Base-by-base conservation (phyloP, 805 yeast genomes). In the Starmerella sirachaensis region DNA sequence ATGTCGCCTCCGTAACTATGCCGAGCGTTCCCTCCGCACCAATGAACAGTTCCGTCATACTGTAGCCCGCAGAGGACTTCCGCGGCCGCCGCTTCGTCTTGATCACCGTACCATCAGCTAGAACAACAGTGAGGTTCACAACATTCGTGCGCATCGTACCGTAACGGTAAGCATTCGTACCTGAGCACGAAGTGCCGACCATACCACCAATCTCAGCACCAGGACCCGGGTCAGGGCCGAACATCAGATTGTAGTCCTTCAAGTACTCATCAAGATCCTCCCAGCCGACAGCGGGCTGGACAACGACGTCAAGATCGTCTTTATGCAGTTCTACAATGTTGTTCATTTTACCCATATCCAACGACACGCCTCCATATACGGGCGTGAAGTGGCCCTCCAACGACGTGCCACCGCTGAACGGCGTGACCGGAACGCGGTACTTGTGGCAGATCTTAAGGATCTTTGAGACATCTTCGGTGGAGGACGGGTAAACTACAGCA, bases 181-280 rank as follows among this genome's bases (percentile, higher is more conserved):
- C 46, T 7, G 41, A 42, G 26, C 33, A 29, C 21, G 35, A 30
- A 13, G 40, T 80, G 18, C 72, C 80, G 30, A 78, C 73, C 91
- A 82, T 81, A 5, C 93, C 93, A 28, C 82, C 91, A 43, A 82
- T 73, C 40, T 76, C 65, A 2, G 93, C 94, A 18, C 91, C 88
- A 45, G 86, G 82, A n/a, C 93, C 93, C 1, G 93, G 91, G 56
- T 82, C 93, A 5, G 91, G 85, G 1, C 88, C 91, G 54, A 81
- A 79, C 63, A 75, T 63, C 33, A 80, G 63, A 2, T 72, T 74
- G 42, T 68, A 53, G 13, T 64, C 69, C 16, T 53, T 57, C 45
- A 82, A 61, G 44, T 61, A 66, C 23, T 76, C 84, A 46, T 75
- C 77, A 42, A 42, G 27, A 4, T 18, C 37, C 24, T 42, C 46